Percentiles rank a stretch among this genome's conserved stretches.
These are phyloP conservation scores for Secale cereale DNA, from an alignment of 176 grass and related monocot genomes.

Conservation along the genomic window DNA sequence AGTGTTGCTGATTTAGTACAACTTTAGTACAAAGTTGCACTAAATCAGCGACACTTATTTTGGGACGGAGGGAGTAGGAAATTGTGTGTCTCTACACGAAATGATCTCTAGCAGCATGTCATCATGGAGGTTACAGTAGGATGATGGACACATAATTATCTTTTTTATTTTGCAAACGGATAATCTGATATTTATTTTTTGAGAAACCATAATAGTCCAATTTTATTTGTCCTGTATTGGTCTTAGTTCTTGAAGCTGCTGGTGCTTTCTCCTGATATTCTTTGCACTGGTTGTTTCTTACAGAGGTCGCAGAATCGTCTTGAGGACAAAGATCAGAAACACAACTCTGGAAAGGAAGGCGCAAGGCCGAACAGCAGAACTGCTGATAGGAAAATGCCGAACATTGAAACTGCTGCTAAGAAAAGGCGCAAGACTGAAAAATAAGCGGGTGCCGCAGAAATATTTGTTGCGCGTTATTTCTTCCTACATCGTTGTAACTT, in stretches of 20 bases:
- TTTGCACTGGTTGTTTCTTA: conserved; percentile 3
- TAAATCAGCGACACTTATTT: too few species aligned
- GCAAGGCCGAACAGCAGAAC: not conserved
- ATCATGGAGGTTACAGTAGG: conserved; percentile 15
- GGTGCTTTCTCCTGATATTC: not conserved
- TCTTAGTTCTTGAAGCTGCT: not conserved
- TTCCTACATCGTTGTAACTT: not conserved
- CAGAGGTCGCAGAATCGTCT: conserved; percentile 44
- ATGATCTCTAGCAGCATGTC: conserved; percentile 10
- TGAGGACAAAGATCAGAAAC: conserved; percentile 31
- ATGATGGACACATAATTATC: not conserved
- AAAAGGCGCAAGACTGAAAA: conserved; percentile 42
- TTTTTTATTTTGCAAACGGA: not conserved
- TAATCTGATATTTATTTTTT: not conserved
- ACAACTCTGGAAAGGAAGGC: conserved; percentile 33
- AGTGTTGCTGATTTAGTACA: too few species aligned
- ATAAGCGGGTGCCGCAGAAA: conserved; percentile 1
- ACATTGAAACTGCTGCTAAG: conserved; percentile 17
- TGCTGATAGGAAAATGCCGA: not conserved
- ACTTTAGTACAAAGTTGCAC: too few species aligned
- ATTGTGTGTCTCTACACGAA: not conserved
- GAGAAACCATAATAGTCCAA: not conserved
- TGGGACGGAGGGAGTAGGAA: not conserved
- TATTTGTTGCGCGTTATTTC: not conserved
- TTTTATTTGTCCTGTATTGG: not conserved